A percentile compares a stretch with the other conserved stretches of the same genome.
These are phyloP conservation scores for Pulicaria dysenterica DNA, from an alignment of 129 eudicot species.

Conservation along the genomic window DNA sequence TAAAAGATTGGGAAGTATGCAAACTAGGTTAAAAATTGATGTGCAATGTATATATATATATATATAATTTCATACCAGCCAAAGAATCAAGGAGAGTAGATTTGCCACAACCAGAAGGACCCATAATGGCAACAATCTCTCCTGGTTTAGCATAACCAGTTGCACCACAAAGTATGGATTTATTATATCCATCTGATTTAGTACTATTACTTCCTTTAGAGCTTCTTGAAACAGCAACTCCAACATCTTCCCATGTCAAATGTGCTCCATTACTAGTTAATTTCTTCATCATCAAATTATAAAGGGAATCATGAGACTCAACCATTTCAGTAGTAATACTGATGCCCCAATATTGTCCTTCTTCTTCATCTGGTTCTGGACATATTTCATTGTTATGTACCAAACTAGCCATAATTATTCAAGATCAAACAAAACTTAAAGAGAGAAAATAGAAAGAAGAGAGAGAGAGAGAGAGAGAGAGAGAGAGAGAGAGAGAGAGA, in stretches of 20 bases:
- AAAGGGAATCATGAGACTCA: slow-evolving; percentile 14
- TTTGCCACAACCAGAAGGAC: slow-evolving; percentile 89
- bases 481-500: slow-evolving; percentile 25
- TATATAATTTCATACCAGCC: slow-evolving; percentile 44
- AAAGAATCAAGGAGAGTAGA: slow-evolving; percentile 80
- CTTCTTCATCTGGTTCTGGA: slow-evolving; percentile 36
- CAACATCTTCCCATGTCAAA: slow-evolving; percentile 74
- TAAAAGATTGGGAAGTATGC: neutral
- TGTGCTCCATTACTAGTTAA: slow-evolving; percentile 39
- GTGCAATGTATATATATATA: too few relatives aligned
- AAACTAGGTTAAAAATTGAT: too few relatives aligned
- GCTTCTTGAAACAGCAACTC: slow-evolving; percentile 44
- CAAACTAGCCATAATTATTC: slow-evolving; percentile 29
- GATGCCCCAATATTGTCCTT: slow-evolving; percentile 11
- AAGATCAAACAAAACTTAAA: slow-evolving; percentile 24
- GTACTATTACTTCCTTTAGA: too few relatives aligned
- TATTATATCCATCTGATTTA: slow-evolving; percentile 29
- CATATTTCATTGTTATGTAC: slow-evolving; percentile 28
- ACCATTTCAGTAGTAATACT: neutral
- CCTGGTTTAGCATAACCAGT: slow-evolving; percentile 73
- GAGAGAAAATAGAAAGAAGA: neutral
- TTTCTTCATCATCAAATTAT: neutral
- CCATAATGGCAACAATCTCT: slow-evolving; percentile 70
- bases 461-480: slow-evolving; percentile 27
- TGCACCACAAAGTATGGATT: slow-evolving; percentile 47